Evolutionary conservation across 495 filamentous ascomycete genomes (phyloP), one percentile per base, ranked within the genome.

Genomic region (Ascodesmis nigricans): DNA sequence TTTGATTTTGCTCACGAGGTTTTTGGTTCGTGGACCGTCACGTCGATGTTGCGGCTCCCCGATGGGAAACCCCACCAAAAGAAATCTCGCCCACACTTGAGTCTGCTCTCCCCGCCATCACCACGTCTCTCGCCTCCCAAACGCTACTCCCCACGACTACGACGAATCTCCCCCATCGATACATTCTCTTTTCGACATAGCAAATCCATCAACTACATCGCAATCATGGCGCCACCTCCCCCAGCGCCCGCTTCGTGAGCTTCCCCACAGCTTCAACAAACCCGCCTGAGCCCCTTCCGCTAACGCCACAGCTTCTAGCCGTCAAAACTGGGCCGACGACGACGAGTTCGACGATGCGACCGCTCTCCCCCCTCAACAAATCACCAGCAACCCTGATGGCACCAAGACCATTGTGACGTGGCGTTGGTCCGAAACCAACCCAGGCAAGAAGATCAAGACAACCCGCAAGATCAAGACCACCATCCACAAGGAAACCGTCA

Each of bases 371-470:
- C 66, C 78, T 30, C 74, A 74, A 38, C 71, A 83, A 57, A 73
- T 84, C 40, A 82, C 75, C 53, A 71, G 70, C 43, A 93, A 95
- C 73, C 83, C 91, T 62, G 87, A 97, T 54, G 87, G 90, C 48
- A 92, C 80, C 53, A 90, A 91, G 58, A 95, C 90, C 23, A 75
- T 84, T 46, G 69, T 87, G 44, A 78, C 77, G 39, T 91, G 81
- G 67, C 68, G 73, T 30, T 71, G 78, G 64, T 82, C 87, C 63
- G 87, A 95, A 43, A 69, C 82, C 31, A n/a, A n/a, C n/a, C n/a
- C n/a, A n/a, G 76, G 78, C 55, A 83, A 91, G 60, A 87, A 87
- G 54, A 77, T 93, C 44, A 92, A 92, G 65, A 81, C 82, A 21
- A 92, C 82, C 26, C 82, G 82, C 45, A 75, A 80, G 38, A 87